Percentiles rank a stretch among this genome's conserved stretches.
Conservation (phyloP, 78 protist genomes). For the Bigelowiella natans region DNA sequence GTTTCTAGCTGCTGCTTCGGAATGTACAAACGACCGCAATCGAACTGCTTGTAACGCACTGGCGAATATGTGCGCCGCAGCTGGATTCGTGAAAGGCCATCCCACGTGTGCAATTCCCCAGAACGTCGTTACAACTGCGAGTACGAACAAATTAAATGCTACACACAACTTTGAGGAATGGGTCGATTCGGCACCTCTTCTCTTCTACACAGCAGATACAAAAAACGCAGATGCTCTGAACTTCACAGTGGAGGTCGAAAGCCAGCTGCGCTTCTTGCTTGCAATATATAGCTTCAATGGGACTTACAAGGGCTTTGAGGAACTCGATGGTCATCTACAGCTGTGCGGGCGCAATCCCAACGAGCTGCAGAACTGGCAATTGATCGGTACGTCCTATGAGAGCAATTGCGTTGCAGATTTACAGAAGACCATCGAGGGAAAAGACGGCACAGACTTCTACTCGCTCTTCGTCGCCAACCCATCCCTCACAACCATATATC, state of each 20-base stretch:
- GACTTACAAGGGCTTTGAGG: background rate
- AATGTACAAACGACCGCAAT: background rate
- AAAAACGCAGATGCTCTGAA: background rate
- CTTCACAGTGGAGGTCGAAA: background rate
- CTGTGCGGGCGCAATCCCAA: background rate
- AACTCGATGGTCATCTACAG: background rate
- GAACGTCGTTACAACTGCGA: background rate
- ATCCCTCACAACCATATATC: background rate
- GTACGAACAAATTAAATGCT: background rate
- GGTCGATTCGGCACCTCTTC: background rate
- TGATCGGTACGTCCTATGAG: background rate
- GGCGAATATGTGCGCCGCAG: background rate
- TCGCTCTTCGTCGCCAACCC: background rate
- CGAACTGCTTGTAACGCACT: background rate
- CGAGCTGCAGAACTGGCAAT: background rate
- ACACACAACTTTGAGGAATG: background rate
- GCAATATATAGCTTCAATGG: background rate
- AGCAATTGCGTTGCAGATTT: background rate
- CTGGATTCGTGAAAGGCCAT: background rate
- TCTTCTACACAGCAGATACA: background rate
- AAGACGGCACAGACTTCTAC: background rate
- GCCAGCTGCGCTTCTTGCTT: background rate
- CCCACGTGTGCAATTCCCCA: background rate
- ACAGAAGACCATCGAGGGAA: background rate
- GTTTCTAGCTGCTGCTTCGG: background rate